These are phyloP conservation scores for Phyllosticta citrichinensis DNA, from an alignment of 2,329 filamentous ascomycete genomes.

Conservation along the genomic window DNA sequence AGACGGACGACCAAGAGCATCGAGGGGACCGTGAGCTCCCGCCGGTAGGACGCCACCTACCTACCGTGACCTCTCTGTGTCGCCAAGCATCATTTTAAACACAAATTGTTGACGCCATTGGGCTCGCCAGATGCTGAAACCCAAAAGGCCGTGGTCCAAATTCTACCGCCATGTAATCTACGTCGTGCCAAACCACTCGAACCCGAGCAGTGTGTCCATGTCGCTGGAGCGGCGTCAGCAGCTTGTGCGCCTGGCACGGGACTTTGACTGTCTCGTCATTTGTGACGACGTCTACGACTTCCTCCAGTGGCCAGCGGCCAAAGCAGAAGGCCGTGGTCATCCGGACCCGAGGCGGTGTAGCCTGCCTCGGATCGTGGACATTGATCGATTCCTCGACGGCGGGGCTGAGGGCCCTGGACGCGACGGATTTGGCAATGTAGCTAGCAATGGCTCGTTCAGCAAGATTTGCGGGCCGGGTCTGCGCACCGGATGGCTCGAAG, in stretches of 20 bases:
- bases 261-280: conserved; percentile 72
- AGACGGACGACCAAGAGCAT: conserved; percentile 37
- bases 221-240: conserved; percentile 53
- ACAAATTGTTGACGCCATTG: conserved; percentile 5
- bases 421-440: conserved; percentile 64
- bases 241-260: conserved; percentile 66
- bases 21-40: conserved; percentile 26
- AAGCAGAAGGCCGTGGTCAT: conserved; percentile 21
- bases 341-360: background rate
- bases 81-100: background rate
- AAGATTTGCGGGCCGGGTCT: conserved; percentile 77
- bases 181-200: conserved; percentile 77
- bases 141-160: conserved; percentile 53
- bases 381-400: conserved; percentile 60
- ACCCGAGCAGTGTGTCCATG: conserved; percentile 80
- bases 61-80: background rate
- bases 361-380: conserved; percentile 65
- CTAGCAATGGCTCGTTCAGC: conserved; percentile 83
- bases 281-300: conserved; percentile 93
- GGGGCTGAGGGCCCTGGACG: conserved; percentile 36
- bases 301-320: conserved; percentile 59
- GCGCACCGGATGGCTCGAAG: conserved; percentile 83
- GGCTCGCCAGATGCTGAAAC: conserved; percentile 43
- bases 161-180: conserved; percentile 85
- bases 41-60: conserved; percentile 29